Evolutionary conservation across 2,329 filamentous ascomycete genomes (phyloP).

Genomic region (Onygenales sp.): DNA sequence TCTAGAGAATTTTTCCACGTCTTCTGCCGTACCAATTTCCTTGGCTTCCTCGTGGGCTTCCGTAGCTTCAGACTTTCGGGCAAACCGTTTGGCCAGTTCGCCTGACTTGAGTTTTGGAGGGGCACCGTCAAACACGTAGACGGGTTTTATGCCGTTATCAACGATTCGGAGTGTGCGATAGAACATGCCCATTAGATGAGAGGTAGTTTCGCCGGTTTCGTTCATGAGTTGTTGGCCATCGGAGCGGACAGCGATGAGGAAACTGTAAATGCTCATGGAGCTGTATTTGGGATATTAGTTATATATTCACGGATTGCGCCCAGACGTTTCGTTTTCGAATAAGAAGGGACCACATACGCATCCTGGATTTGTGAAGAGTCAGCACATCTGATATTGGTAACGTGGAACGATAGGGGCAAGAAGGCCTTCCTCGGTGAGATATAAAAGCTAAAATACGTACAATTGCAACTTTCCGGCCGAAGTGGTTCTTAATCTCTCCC

Average conservation of each 20-base stretch:
- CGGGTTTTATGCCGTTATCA: constrained; percentile 96
- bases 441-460: constrained; percentile 44
- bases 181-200: constrained; percentile 98
- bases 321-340: neutral
- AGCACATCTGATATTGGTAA: neutral
- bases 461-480: constrained; percentile 95
- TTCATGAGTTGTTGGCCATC: constrained; percentile 94
- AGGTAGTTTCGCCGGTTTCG: constrained; percentile 92
- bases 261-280: constrained; percentile 98
- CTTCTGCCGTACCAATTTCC: constrained; percentile 90
- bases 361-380: constrained; percentile 35
- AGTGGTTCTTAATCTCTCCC: constrained; percentile 97
- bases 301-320: neutral
- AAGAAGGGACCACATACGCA: constrained; percentile 34
- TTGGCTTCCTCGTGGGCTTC: constrained; percentile 91
- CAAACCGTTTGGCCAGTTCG: constrained; percentile 90
- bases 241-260: constrained; percentile 93
- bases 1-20: constrained; percentile 95
- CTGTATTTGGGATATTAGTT: neutral
- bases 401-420: neutral
- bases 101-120: constrained; percentile 96
- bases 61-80: constrained; percentile 84
- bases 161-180: constrained; percentile 97
- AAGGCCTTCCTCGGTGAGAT: constrained; percentile 9
- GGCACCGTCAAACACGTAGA: constrained; percentile 96